phyloP scores from a whole-genome alignment of 306 rosid genomes.

The Vigna hirtella region DNA sequence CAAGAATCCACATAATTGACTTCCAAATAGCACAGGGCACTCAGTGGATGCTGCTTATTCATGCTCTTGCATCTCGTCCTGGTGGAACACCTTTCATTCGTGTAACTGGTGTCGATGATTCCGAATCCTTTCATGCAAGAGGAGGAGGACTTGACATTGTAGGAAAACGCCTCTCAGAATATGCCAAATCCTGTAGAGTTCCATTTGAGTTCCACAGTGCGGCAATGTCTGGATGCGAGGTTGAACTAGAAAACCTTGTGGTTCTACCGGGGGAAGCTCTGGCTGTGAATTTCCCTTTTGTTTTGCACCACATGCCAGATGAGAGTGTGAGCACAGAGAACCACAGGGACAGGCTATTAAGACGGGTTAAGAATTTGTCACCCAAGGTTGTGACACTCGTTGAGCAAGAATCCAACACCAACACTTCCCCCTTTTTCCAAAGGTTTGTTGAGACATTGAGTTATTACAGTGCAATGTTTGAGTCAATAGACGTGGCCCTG shows the following conservation, averaged over 20 bases:
- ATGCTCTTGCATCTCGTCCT: constrained; percentile 63
- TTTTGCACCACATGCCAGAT: constrained; percentile 96
- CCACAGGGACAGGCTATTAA: constrained; percentile 80
- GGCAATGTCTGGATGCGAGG: constrained; percentile 76
- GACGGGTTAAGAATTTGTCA: constrained; percentile 77
- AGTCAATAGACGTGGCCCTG: constrained; percentile 70
- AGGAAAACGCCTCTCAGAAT: constrained; percentile 53
- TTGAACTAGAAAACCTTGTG: constrained; percentile 55
- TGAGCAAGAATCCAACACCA: constrained; percentile 97
- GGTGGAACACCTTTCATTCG: constrained; percentile 71
- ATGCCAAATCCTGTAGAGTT: constrained; percentile 56
- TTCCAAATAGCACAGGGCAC: constrained; percentile 95
- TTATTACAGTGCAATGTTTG: constrained; percentile 86
- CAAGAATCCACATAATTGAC: constrained; percentile 84
- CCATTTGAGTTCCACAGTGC: constrained; percentile 86
- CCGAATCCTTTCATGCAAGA: constrained; percentile 83
- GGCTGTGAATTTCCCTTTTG: constrained; percentile 79
- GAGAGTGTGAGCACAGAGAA: constrained; percentile 93
- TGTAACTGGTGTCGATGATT: constrained; percentile 86
- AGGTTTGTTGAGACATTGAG: constrained; percentile 77
- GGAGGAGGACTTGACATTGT: constrained; percentile 92
- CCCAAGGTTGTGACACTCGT: constrained; percentile 84
- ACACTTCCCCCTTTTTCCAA: constrained; percentile 77
- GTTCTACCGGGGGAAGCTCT: constrained; percentile 70
- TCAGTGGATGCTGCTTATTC: constrained; percentile 71